A percentile compares a stretch with the other conserved stretches of the same genome.
Evolutionary conservation across 2,329 filamentous ascomycete species (phyloP).

Genomic region (Tolypocladium ovalisporum): DNA sequence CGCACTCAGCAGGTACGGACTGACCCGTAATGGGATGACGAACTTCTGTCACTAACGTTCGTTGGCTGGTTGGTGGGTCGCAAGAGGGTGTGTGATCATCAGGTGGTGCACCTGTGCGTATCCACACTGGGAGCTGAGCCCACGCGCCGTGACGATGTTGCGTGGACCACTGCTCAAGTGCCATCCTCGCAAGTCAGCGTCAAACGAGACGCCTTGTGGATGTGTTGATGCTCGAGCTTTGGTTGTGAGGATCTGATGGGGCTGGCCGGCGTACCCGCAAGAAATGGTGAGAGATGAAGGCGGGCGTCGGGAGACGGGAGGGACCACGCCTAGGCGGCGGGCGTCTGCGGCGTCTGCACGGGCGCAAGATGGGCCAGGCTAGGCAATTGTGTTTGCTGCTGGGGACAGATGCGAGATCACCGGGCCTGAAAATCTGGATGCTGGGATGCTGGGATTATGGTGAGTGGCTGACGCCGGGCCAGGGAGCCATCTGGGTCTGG

Average conservation of each 20-base stretch:
- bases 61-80: not conserved
- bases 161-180: not conserved
- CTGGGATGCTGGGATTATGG: not conserved
- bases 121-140: not conserved
- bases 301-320: not conserved
- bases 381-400: not conserved
- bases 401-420: constrained; percentile 3
- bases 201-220: not conserved
- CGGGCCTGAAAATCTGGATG: constrained; percentile 1
- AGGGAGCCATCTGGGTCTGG: constrained; percentile 2
- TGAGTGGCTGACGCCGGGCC: not conserved
- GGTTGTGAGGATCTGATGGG: not conserved
- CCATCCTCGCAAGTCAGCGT: not conserved
- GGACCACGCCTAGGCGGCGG: not conserved
- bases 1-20: not conserved
- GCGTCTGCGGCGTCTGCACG: not conserved
- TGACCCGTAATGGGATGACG: not conserved
- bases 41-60: not conserved
- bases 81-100: not conserved
- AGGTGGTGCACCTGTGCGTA: not conserved
- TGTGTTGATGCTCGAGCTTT: not conserved
- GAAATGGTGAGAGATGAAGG: not conserved
- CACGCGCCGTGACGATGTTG: not conserved
- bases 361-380: not conserved
- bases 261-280: not conserved